Conservation (phyloP, 2,329 filamentous ascomycete species). For the Pseudocercospora fijiensis region DNA sequence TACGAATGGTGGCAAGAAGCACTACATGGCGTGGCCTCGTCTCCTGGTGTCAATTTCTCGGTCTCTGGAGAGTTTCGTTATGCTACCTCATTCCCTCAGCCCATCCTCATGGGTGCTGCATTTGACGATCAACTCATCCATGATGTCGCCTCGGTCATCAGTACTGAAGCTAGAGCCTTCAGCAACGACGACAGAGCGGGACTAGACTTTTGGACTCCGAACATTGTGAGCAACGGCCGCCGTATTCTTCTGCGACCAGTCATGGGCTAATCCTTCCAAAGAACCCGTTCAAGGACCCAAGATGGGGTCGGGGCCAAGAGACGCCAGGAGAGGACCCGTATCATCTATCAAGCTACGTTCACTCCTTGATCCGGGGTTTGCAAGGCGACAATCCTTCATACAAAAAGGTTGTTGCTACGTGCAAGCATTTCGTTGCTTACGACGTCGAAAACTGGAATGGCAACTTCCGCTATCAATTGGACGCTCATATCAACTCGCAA, state of each 20-base stretch:
- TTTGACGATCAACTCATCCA: constrained; percentile 64
- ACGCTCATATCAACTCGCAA: constrained; percentile 58
- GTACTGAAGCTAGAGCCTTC: constrained; percentile 64
- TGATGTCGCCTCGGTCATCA: constrained; percentile 56
- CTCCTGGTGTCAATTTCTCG: constrained; percentile 58
- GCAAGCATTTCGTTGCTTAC: constrained; percentile 47
- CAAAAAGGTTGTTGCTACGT: constrained; percentile 47
- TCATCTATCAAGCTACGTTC: constrained; percentile 38
- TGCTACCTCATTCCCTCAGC: constrained; percentile 65
- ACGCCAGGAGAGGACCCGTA: constrained; percentile 46
- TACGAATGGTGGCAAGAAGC: constrained; percentile 65
- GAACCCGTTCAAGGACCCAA: constrained; percentile 58
- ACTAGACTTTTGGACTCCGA: constrained; percentile 64
- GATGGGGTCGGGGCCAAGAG: constrained; percentile 37
- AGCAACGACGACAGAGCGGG: constrained; percentile 59
- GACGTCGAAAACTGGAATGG: constrained; percentile 37
- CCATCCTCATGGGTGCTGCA: constrained; percentile 61
- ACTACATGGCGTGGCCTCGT: constrained; percentile 60
- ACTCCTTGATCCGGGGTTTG: constrained; percentile 37
- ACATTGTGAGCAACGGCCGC: constrained; percentile 46
- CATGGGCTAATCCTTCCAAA: background rate
- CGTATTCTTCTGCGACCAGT: background rate
- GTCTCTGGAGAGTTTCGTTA: constrained; percentile 54
- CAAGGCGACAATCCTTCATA: constrained; percentile 39
- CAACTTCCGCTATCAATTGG: constrained; percentile 49